A percentile compares a stretch with the other conserved stretches of the same genome.
These are phyloP conservation scores for Rutstroemia sp. DNA, from an alignment of 2,329 filamentous ascomycete genomes.

Conservation along the genomic window DNA sequence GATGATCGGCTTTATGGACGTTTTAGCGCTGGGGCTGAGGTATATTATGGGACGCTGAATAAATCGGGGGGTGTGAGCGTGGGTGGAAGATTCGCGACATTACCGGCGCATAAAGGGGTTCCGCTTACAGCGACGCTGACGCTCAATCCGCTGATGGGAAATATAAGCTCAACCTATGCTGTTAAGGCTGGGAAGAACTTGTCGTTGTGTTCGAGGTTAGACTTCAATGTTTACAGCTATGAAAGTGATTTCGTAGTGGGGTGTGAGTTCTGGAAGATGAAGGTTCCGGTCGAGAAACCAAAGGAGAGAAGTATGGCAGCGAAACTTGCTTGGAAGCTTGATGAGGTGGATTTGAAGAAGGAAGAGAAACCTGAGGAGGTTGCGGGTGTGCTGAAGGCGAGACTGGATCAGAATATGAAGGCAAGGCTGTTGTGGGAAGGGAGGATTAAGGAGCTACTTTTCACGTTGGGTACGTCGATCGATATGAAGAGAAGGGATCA, in stretches of 20 bases:
- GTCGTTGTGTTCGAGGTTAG: slow-evolving; percentile 82
- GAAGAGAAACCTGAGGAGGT: slow-evolving; percentile 53
- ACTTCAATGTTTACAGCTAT: slow-evolving; percentile 98
- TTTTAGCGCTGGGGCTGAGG: slow-evolving; percentile 83
- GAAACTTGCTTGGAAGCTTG: slow-evolving; percentile 45
- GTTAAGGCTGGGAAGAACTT: slow-evolving; percentile 78
- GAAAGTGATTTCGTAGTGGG: slow-evolving; percentile 90
- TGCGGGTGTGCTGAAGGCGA: slow-evolving; percentile 81
- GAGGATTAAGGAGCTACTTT: slow-evolving; percentile 82
- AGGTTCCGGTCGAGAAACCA: slow-evolving; percentile 18
- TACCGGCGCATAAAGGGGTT: slow-evolving; percentile 73
- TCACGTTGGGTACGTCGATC: slow-evolving; percentile 81
- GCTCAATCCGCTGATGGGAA: slow-evolving; percentile 89
- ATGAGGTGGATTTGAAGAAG: slow-evolving; percentile 27
- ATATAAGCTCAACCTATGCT: slow-evolving; percentile 83
- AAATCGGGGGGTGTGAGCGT: slow-evolving; percentile 89
- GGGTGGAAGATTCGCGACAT: slow-evolving; percentile 80
- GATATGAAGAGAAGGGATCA: slow-evolving; percentile 71
- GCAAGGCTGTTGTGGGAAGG: slow-evolving; percentile 91
- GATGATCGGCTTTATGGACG: slow-evolving; percentile 65
- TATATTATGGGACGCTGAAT: slow-evolving; percentile 93
- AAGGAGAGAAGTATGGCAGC: slow-evolving; percentile 43
- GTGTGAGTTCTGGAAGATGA: slow-evolving; percentile 82
- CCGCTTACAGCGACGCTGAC: slow-evolving; percentile 92
- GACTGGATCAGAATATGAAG: slow-evolving; percentile 80